Conservation (phyloP, 805 yeast species). For the Maudiozyma pseudohumilis region DNA sequence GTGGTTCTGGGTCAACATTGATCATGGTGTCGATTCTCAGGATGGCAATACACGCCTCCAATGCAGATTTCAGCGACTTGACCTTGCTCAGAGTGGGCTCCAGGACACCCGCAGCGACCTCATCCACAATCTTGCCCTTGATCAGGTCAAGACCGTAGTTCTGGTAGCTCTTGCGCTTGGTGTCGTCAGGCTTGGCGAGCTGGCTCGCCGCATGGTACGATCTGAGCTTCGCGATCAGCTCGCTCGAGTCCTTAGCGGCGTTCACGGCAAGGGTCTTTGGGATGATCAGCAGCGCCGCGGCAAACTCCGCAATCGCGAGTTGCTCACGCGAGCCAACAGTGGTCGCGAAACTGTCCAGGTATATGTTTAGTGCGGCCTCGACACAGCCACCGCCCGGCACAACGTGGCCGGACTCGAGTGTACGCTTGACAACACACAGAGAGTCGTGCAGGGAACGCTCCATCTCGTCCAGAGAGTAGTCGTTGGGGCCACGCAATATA, state of each 20-base stretch:
- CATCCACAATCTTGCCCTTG: conserved; percentile 86
- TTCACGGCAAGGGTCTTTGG: conserved; percentile 96
- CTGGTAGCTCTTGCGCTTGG: conserved; percentile 74
- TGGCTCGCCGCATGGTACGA: conserved; percentile 95
- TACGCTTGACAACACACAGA: conserved; percentile 86
- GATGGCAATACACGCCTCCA: conserved; percentile 97
- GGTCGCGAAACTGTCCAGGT: conserved; percentile 93
- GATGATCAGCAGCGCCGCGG: conserved; percentile 75
- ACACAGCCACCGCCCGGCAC: conserved; percentile 99
- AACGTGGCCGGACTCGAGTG: conserved; percentile 85
- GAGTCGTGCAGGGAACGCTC: conserved; percentile 95
- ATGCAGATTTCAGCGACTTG: conserved; percentile 86
- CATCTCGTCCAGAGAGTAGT: conserved; percentile 95
- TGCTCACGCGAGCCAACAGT: conserved; percentile 97
- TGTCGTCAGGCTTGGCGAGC: conserved; percentile 71
- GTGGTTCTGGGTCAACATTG: conserved; percentile 91
- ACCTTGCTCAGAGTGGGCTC: conserved; percentile 94
- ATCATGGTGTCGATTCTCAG: conserved; percentile 97
- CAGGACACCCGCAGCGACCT: conserved; percentile 72
- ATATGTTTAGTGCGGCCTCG: conserved; percentile 89
- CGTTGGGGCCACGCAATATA: conserved; percentile 90
- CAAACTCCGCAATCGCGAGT: conserved; percentile 95
- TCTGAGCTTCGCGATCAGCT: conserved; percentile 87
- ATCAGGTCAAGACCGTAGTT: conserved; percentile 89
- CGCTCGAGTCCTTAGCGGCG: conserved; percentile 96